A percentile compares a stretch with the other conserved stretches of the same genome.
Evolutionary conservation across 176 grass and related monocot genomes (phyloP).

Genomic region (Triticum aestivum): IWGSC_CS_RefSeq_v2.1 NC_057796.1:69398425-69398924

Average conservation of each 20-base stretch:
- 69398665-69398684: conserved; percentile 38
- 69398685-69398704: conserved; percentile 63
- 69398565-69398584: background rate
- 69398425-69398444: conserved; percentile 86
- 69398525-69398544: conserved; percentile 38
- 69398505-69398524: conserved; percentile 90
- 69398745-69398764: conserved; percentile 62
- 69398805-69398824: background rate
- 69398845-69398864: background rate
- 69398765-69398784: conserved; percentile 60
- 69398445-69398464: conserved; percentile 86
- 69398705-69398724: conserved; percentile 60
- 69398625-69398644: conserved; percentile 55
- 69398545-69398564: background rate
- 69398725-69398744: conserved; percentile 61
- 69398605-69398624: conserved; percentile 72
- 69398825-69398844: background rate
- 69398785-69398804: conserved; percentile 73
- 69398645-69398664: conserved; percentile 65
- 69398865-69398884: background rate
- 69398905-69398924: background rate
- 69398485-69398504: conserved; percentile 70
- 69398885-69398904: background rate
- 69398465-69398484: conserved; percentile 74
- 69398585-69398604: background rate